phyloP scores from a whole-genome alignment of 495 filamentous ascomycete genomes.

The Letharia columbiana region DNA sequence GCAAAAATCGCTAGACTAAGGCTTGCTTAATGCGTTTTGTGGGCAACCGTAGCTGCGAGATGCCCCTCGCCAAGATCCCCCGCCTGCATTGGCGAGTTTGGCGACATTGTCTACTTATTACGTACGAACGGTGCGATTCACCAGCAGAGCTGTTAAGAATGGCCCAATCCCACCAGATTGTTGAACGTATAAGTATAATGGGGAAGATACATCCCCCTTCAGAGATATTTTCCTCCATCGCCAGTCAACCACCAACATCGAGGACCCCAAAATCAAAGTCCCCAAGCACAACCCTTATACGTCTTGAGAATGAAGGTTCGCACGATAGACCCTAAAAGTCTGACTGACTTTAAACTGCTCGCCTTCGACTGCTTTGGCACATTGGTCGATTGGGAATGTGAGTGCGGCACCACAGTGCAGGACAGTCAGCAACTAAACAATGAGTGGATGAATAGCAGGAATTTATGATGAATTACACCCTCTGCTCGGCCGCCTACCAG shows the following conservation, averaged over 20 bases:
- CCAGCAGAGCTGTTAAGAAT: not conserved
- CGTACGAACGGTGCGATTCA: not conserved
- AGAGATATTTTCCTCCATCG: no score
- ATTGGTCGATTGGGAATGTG: constrained; percentile 65
- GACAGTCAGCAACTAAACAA: constrained; percentile 15
- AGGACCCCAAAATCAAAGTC: not conserved
- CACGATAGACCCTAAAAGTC: constrained; percentile 13
- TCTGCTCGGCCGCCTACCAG: constrained; percentile 34
- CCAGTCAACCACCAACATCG: not conserved
- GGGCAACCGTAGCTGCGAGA: constrained; percentile 5
- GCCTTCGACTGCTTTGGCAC: constrained; percentile 81
- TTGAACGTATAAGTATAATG: not conserved
- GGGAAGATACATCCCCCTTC: not conserved
- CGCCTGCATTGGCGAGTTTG: constrained; percentile 2
- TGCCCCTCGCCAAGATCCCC: not conserved
- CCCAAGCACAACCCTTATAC: not conserved
- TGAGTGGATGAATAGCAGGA: constrained; percentile 21
- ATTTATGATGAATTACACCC: constrained; percentile 37
- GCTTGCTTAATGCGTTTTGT: constrained; percentile 1
- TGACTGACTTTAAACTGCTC: constrained; percentile 44
- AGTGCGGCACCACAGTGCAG: constrained; percentile 1
- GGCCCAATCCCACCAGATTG: not conserved
- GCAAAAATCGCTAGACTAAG: not conserved
- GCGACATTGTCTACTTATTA: not conserved
- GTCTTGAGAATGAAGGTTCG: constrained; percentile 17